Conservation (phyloP, 441 rosid species). For the Kokia cookei region DNA sequence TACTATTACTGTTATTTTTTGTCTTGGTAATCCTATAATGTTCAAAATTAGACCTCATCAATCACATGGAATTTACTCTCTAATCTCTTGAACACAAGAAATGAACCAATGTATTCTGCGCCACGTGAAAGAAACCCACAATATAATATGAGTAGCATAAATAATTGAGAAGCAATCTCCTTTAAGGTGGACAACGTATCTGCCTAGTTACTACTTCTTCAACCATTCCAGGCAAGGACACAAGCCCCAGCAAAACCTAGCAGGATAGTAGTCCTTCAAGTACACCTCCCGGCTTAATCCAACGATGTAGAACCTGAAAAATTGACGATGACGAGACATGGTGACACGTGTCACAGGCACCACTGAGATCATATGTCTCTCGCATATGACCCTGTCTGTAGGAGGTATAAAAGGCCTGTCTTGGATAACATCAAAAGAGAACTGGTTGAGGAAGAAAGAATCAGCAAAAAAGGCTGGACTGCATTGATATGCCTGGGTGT, state of each 20-base stretch:
- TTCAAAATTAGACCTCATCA: neutral
- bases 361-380: slow-evolving; percentile 79
- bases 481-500: slow-evolving; percentile 88
- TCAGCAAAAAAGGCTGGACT: slow-evolving; percentile 85
- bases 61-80: neutral
- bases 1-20: too few relatives aligned
- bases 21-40: too few relatives aligned
- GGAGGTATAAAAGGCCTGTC: slow-evolving; percentile 64
- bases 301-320: slow-evolving; percentile 80
- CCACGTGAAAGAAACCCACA: neutral
- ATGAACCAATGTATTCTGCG: neutral
- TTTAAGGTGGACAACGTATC: neutral
- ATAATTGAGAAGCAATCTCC: neutral
- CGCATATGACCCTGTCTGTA: slow-evolving; percentile 75
- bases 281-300: slow-evolving; percentile 82
- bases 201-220: slow-evolving; percentile 29
- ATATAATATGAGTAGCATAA: neutral
- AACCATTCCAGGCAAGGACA: slow-evolving; percentile 98
- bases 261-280: slow-evolving; percentile 87
- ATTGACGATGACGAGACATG: slow-evolving; percentile 61
- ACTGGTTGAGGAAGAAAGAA: slow-evolving; percentile 80
- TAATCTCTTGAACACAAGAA: neutral
- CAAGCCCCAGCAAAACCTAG: slow-evolving; percentile 89
- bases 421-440: slow-evolving; percentile 85
- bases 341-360: slow-evolving; percentile 88